Evolutionary conservation across 441 rosid genomes (phyloP), one percentile per base, ranked within the genome.

Genomic region (Euphorbia schlechtendalii): DNA sequence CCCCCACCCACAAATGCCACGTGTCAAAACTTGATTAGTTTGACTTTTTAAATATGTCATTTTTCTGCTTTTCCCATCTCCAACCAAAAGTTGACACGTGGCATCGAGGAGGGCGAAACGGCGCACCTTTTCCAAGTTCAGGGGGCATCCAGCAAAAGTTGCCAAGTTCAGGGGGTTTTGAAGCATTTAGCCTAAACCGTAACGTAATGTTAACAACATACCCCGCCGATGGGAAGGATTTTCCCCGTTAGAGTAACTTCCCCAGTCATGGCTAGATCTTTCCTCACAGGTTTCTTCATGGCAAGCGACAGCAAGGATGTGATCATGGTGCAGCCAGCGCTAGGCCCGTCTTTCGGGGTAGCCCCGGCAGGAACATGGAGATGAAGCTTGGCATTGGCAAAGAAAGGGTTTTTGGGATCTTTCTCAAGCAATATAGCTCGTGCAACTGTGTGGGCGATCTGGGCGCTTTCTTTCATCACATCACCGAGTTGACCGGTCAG

Each of bases 401-500:
- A 94, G 83, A 80, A 90, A 11, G 57, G 77, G 69, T 80, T 89
- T 24, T 68, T 79, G 0, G 89, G 89, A 12, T 86, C 89, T 82
- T 83, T 94, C 73, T 81, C 90, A 0, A 53, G 71, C 73, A 90
- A 69, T 74, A 87, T 77, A 54, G 80, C 83, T 75, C 96, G 80
- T 10, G 89, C 86, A 28, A 88, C 86, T 0, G 96, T 88, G 80
- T 89, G 92, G 62, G 99, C 97, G 14, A 93, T 86, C 70, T 93
- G 84, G 14, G 94, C 93, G 69, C 99, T 94, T 76, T 94, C 99
- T 78, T 90, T 94, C 99, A 94, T 94, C 60, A 90, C 96, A 55
- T 87, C 87, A n/a, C 96, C 97, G 0, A 90, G 93, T 73, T 84
- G 97, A 56, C 97, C 97, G 0, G 97, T 93, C 27, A 82, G 65